Base-by-base conservation (phyloP, 1,284 basidiomycete species). In the Porogramme epimiltina region DNA sequence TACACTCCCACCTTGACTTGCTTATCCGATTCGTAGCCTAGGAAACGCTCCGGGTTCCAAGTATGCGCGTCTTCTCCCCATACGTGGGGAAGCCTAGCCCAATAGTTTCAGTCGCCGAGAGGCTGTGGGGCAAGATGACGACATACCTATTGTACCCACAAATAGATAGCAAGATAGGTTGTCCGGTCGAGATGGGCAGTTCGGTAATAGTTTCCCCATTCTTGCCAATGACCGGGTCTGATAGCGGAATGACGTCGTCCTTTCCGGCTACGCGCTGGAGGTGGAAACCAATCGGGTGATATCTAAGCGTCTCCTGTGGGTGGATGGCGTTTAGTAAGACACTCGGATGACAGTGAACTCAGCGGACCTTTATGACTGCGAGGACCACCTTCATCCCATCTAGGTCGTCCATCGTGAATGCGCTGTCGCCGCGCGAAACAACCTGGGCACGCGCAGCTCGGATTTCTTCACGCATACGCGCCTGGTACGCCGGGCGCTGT, bases 21-120 rank as follows among this genome's bases (percentile, higher is more conserved):
- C 58, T 73, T 76, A n/a, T 66, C 66, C 18, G 62, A 58, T 8
- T 62, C 60, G 25, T 66, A 44, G 11, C 53, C 64, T 4, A 69
- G 55, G 42, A 79, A 61, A 73, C 81, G 82, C 16, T 80, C 76
- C 6, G 81, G 80, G 49, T 80, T 75, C 64, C 74, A 84, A 18
- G 61, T 56, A 46, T 80, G 65, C 2, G 81, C 73, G 54, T 84
- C 77, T 13, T 70, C 63, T 0, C 81, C 80, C 69, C 78, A 84
- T 1, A 82, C 60, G 2, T 66, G 58, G 10, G 61, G 58, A 11
- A 67, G 54, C 34, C 69, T 72, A 16, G n/a, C 5, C 16, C 13
- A 18, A 8, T 15, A 31, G 9, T 31, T 8, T 8, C 28, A 8
- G 34, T 37, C 34, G 6, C 9, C 34, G 34, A 31, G 28, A 13